Conservation (phyloP, 2,329 filamentous ascomycete species). For the Fusarium kyushuense region DNA sequence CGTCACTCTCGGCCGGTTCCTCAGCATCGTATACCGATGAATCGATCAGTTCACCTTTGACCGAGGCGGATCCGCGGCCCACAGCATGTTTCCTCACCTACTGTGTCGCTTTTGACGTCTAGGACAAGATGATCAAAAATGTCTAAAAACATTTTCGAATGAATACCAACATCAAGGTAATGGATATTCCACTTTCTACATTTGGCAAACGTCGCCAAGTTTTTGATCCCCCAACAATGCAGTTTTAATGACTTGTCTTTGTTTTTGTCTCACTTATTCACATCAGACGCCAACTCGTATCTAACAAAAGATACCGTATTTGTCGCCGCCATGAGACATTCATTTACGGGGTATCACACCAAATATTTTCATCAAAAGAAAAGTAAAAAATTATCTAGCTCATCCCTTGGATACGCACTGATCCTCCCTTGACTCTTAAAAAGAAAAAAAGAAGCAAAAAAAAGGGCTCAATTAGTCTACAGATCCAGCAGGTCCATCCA, state of each 20-base stretch:
- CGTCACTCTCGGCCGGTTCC: conserved; percentile 6
- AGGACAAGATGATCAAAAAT: conserved; percentile 22
- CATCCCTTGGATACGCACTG: conserved; percentile 14
- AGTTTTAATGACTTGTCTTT: conserved; percentile 2
- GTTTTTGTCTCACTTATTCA: conserved; percentile 16
- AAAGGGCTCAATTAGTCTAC: conserved; percentile 26
- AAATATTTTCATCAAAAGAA: conserved; percentile 3
- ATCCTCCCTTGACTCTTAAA: conserved; percentile 4
- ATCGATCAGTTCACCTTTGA: conserved; percentile 27
- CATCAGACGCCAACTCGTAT: conserved; percentile 13
- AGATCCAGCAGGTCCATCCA: conserved; percentile 15
- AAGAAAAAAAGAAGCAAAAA: conserved; percentile 3
- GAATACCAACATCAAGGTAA: conserved; percentile 4
- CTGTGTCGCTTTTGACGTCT: neutral
- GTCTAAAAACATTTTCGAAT: conserved; percentile 9
- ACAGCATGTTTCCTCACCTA: conserved; percentile 1
- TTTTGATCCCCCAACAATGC: conserved; percentile 9
- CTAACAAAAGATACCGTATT: neutral
- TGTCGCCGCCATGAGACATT: neutral
- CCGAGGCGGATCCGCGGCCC: conserved; percentile 28
- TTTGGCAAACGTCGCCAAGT: conserved; percentile 18
- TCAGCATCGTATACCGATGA: conserved; percentile 3
- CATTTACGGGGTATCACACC: neutral
- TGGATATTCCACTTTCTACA: conserved; percentile 4
- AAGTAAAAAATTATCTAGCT: conserved; percentile 4